Conservation (phyloP, 352 stramenopile species). For the Achlya hypogyna region DNA sequence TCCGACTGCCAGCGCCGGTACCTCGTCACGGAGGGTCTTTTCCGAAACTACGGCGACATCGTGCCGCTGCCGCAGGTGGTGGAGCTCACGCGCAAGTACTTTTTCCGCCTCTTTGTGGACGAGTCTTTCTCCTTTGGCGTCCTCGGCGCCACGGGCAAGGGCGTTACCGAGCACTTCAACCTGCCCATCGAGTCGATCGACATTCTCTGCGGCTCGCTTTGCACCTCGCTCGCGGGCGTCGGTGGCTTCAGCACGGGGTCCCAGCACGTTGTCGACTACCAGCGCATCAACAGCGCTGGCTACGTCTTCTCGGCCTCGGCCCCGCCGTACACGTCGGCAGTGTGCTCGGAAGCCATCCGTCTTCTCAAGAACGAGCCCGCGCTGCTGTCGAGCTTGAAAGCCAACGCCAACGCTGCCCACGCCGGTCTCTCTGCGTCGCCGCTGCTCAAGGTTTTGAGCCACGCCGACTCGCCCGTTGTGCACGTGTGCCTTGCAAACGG, state of each 20-base stretch:
- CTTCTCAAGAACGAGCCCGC: constrained; percentile 75
- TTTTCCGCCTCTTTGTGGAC: constrained; percentile 80
- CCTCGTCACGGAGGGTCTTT: constrained; percentile 96
- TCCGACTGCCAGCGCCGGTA: constrained; percentile 91
- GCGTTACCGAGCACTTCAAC: constrained; percentile 76
- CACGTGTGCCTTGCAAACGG: constrained; percentile 49
- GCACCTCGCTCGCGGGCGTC: constrained; percentile 88
- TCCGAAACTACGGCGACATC: constrained; percentile 95
- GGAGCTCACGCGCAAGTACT: constrained; percentile 85
- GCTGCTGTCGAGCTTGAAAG: constrained; percentile 55
- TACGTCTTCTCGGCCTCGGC: constrained; percentile 98
- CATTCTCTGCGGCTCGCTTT: constrained; percentile 93
- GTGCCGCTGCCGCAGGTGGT: constrained; percentile 90
- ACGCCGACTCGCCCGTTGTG: constrained; percentile 54
- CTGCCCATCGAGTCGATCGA: constrained; percentile 77
- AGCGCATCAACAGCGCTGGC: constrained; percentile 94
- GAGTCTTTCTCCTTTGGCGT: constrained; percentile 92
- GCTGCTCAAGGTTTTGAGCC: constrained; percentile 46
- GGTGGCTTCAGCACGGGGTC: constrained; percentile 95
- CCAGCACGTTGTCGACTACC: constrained; percentile 96
- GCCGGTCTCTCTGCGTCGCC: constrained; percentile 34
- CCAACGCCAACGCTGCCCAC: constrained; percentile 55
- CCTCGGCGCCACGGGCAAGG: constrained; percentile 84
- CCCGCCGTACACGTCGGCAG: constrained; percentile 92
- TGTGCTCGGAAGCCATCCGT: constrained; percentile 74